Evolutionary conservation across 495 filamentous ascomycete genomes (phyloP).

Genomic region (Neurospora cerealis): DNA sequence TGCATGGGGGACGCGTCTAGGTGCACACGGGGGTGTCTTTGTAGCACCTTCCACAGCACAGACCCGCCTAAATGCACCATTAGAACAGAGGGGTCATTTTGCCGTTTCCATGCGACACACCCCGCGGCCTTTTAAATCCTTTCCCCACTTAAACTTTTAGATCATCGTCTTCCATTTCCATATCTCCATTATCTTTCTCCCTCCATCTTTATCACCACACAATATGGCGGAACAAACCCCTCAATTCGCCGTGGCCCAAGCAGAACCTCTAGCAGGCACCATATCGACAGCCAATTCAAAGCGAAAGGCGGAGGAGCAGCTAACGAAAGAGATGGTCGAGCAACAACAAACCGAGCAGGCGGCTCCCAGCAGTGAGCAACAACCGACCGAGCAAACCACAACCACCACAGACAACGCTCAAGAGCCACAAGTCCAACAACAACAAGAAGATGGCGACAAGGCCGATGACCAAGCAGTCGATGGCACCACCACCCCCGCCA

Average conservation of each 20-base stretch:
- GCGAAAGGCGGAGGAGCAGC: conserved; percentile 21
- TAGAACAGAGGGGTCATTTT: not conserved
- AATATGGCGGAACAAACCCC: conserved; percentile 5
- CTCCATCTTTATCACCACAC: not conserved
- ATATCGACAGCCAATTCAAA: conserved; percentile 11
- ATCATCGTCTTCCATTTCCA: not conserved
- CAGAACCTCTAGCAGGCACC: not conserved
- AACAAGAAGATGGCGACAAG: not conserved
- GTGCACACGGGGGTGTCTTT: not conserved
- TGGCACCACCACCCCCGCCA: not conserved
- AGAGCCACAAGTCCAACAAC: not conserved
- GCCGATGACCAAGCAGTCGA: not conserved
- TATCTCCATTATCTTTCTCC: not conserved
- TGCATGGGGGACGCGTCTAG: conserved; percentile 9
- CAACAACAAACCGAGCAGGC: conserved; percentile 6
- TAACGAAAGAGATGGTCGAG: conserved; percentile 8
- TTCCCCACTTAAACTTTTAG: not conserved
- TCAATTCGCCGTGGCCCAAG: not conserved
- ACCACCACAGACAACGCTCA: not conserved
- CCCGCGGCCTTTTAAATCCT: not conserved
- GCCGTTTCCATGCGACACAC: not conserved
- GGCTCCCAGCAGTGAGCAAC: not conserved
- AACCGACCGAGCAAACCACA: not conserved
- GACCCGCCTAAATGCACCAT: not conserved
- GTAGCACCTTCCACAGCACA: not conserved